A percentile compares a stretch with the other conserved stretches of the same genome.
phyloP scores from a whole-genome alignment of 2,329 filamentous ascomycete genomes.

The Botrytis deweyae region DNA sequence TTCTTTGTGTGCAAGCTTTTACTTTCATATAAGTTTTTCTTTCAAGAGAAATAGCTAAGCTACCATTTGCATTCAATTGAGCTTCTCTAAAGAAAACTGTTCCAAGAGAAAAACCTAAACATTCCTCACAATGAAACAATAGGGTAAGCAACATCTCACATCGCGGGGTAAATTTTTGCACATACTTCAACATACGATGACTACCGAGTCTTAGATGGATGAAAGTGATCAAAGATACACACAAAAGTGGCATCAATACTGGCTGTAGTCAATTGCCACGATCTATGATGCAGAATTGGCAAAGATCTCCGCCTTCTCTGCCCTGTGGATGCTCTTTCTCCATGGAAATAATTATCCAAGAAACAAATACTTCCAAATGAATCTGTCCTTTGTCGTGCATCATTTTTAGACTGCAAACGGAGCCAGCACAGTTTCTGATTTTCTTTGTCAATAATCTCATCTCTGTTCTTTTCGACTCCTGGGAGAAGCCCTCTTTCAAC shows the following conservation, averaged over 20 bases:
- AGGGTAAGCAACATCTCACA: background rate
- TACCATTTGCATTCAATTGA: slow-evolving; percentile 14
- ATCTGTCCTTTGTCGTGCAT: background rate
- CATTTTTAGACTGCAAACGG: slow-evolving; percentile 3
- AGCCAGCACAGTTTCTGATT: background rate
- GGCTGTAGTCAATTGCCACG: background rate
- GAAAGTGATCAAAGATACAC: background rate
- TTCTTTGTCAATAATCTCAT: background rate
- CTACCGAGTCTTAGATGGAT: background rate
- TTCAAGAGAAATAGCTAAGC: slow-evolving; percentile 3
- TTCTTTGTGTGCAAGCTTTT: slow-evolving; percentile 9
- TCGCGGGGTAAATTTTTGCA: background rate
- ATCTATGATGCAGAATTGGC: background rate
- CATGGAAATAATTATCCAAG: background rate
- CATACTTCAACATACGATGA: background rate
- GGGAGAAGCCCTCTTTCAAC: background rate
- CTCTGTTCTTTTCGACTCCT: background rate
- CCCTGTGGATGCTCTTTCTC: background rate
- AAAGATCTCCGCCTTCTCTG: background rate
- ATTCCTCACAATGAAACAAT: slow-evolving; percentile 12
- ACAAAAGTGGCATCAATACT: background rate
- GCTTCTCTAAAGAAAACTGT: slow-evolving; percentile 1
- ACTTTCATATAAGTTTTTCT: background rate
- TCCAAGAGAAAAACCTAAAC: background rate
- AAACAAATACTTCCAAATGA: background rate